Base-by-base conservation (phyloP, 345 rosid species). In the Eucalyptus erythrocorys region DNA sequence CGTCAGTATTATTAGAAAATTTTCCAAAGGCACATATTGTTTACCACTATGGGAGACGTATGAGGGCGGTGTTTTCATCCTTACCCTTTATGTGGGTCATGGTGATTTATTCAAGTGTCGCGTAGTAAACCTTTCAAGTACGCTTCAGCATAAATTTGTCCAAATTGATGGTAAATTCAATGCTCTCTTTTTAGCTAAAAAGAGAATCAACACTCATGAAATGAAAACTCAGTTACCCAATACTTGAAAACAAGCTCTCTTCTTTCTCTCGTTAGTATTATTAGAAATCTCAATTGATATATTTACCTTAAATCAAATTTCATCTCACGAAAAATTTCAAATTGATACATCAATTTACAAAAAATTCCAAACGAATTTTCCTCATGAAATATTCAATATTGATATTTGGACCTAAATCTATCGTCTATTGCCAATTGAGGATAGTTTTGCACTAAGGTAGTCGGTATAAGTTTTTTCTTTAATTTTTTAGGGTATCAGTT, bases 321-420 rank as follows among this genome's bases (percentile, higher is more conserved):
- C 10, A 0, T 14, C 34, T 66, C 2, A 0, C 0, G 3, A 68
- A n/a, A 68, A 34, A 68, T 16, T 68, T 34, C 40, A 8, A 66
- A 66, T 4, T 0, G 0, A 51, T 26, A 51, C 26, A 1, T 19
- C 10, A 51, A 21, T 51, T 51, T 3, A 51, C 0, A 2, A 51
- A 51, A 51, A 19, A 3, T 19, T 51, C 17, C 34, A 61, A 61
- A 61, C 4, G 6, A 61, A 61, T 13, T 61, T 57, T 57, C 0
- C n/a, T 26, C 6, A 26, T 3, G 2, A 57, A 24, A 5, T 1
- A 27, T 27, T 59, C 7, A 10, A 59, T 8, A 6, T 4, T 30
- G 0, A 0, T 61, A 61, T n/a, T 30, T 12, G 27, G 0, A n/a
- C 6, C 6, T 66, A 32, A 34, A 32, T 34, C 4, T 32, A 16